Evolutionary conservation across 495 filamentous ascomycete species (phyloP).

Genomic region (Penicillium canescens): DNA sequence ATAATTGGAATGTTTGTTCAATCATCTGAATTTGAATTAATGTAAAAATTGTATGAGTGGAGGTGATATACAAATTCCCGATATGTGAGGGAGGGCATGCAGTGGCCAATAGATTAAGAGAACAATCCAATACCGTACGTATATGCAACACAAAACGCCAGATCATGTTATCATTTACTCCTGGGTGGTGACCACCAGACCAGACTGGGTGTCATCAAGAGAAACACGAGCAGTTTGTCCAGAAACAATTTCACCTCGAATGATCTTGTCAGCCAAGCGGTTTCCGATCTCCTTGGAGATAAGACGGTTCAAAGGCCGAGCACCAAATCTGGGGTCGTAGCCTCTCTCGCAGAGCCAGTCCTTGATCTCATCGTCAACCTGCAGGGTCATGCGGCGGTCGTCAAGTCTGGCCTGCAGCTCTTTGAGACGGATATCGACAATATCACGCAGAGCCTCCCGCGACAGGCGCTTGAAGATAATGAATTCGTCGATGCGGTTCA

Average conservation of each 20-base stretch:
- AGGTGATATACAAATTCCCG: conserved; percentile 18
- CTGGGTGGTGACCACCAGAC: conserved; percentile 31
- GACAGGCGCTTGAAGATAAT: conserved; percentile 91
- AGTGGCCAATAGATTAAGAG: conserved; percentile 6
- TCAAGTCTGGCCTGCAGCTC: conserved; percentile 84
- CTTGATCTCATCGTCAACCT: conserved; percentile 69
- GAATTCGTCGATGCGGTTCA: conserved; percentile 96
- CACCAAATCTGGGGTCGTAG: conserved; percentile 90
- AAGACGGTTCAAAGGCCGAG: conserved; percentile 87
- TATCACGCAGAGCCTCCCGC: conserved; percentile 76
- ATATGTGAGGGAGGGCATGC: conserved; percentile 15
- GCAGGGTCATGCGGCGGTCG: conserved; percentile 78
- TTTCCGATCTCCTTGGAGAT: conserved; percentile 89
- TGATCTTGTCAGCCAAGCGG: conserved; percentile 85
- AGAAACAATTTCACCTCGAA: conserved; percentile 74
- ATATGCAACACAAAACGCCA: conserved; percentile 9
- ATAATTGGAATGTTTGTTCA: not conserved
- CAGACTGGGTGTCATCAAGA: conserved; percentile 51
- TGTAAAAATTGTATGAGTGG: conserved; percentile 6
- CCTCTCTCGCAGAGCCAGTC: conserved; percentile 85
- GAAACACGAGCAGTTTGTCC: conserved; percentile 71
- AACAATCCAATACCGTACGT: conserved; percentile 3
- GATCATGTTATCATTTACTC: conserved; percentile 15
- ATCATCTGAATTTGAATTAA: conserved; percentile 9
- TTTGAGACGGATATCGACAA: conserved; percentile 86